phyloP scores from a whole-genome alignment of 495 filamentous ascomycete genomes.

The Neurospora sp. region DNA sequence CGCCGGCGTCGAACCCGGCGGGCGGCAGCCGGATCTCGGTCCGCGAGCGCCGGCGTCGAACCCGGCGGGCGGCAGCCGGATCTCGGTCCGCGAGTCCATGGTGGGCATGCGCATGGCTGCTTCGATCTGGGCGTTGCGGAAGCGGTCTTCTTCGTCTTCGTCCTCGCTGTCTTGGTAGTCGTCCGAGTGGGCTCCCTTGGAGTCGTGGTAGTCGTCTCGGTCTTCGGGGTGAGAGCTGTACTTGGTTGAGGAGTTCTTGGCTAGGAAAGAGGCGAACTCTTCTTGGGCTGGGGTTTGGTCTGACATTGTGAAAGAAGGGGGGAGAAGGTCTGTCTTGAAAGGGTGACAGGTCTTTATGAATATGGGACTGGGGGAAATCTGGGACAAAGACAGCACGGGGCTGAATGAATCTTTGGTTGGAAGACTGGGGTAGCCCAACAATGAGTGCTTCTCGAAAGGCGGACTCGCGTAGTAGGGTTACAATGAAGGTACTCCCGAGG shows the following conservation, averaged over 20 bases:
- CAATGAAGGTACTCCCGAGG: neutral
- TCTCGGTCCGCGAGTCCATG: conserved; percentile 38
- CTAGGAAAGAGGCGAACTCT: conserved; percentile 70
- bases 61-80: conserved; percentile 48
- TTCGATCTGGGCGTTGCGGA: conserved; percentile 49
- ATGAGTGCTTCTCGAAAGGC: neutral
- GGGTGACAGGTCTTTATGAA: conserved; percentile 1
- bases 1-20: conserved; percentile 60
- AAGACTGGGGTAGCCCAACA: neutral
- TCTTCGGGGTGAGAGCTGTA: conserved; percentile 42
- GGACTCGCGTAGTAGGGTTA: neutral
- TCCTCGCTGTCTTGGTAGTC: conserved; percentile 40
- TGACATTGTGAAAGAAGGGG: conserved; percentile 39
- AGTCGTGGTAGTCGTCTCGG: conserved; percentile 39
- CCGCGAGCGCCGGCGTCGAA: conserved; percentile 59
- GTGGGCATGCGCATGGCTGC: conserved; percentile 48
- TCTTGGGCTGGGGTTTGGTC: conserved; percentile 59
- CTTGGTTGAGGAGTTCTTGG: conserved; percentile 33
- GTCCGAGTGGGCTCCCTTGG: conserved; percentile 36
- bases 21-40: conserved; percentile 47
- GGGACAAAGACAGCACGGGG: neutral
- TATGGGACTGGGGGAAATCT: neutral
- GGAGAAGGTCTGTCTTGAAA: neutral
- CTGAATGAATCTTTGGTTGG: neutral
- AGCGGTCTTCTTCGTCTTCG: conserved; percentile 45